Percentiles rank a stretch among this genome's conserved stretches.
Conservation (phyloP, 441 rosid genomes). For the Omphalea diandra region DNA sequence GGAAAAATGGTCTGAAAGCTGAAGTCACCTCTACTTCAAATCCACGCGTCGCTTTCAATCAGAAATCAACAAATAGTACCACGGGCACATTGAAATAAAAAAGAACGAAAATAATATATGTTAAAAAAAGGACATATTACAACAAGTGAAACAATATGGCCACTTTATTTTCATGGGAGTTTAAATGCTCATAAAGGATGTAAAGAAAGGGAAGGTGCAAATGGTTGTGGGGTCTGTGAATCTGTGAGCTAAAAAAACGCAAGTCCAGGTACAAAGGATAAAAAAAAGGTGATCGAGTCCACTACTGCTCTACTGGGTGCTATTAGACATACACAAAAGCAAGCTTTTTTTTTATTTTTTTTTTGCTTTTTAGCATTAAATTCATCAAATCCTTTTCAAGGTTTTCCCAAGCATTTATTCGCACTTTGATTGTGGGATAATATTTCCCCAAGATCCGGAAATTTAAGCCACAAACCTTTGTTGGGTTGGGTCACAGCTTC, state of each 20-base stretch:
- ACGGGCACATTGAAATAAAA: background rate
- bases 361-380: conserved; percentile 2
- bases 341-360: conserved; percentile 11
- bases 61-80: background rate
- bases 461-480: conserved; percentile 27
- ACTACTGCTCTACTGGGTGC: background rate
- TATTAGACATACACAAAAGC: background rate
- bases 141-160: no score
- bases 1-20: background rate
- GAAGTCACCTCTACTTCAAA: conserved; percentile 10
- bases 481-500: conserved; percentile 17
- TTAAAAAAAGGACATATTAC: background rate
- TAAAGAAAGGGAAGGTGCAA: background rate
- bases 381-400: conserved; percentile 29
- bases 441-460: conserved; percentile 33
- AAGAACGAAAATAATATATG: background rate
- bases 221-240: background rate
- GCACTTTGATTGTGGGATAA: conserved; percentile 17
- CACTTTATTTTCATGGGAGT: no score
- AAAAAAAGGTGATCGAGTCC: background rate
- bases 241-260: conserved; percentile 12
- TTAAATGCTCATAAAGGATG: background rate
- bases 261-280: conserved; percentile 24
- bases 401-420: conserved; percentile 21
- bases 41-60: conserved; percentile 10